Percentiles rank a stretch among this genome's conserved stretches.
phyloP scores from a whole-genome alignment of 2,329 filamentous ascomycete genomes.

The Phoma sp. region DNA sequence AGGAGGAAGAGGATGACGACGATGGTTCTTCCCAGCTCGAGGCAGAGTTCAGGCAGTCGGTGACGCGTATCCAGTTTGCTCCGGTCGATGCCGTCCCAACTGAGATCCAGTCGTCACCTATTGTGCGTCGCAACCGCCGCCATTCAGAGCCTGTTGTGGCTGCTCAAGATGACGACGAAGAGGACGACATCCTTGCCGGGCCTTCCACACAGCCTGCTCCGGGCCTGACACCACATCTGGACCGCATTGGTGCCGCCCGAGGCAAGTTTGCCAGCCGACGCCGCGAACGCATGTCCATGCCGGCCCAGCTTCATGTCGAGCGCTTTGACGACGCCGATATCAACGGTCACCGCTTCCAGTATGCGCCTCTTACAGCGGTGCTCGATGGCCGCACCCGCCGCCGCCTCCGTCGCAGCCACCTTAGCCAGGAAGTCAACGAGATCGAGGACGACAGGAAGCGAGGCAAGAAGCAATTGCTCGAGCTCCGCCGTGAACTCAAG shows the following conservation, averaged over 20 bases:
- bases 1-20: slow-evolving; percentile 31
- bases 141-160: slow-evolving; percentile 42
- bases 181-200: slow-evolving; percentile 26
- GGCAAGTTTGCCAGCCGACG: slow-evolving; percentile 34
- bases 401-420: slow-evolving; percentile 49
- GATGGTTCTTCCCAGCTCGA: slow-evolving; percentile 36
- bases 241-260: slow-evolving; percentile 35
- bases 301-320: slow-evolving; percentile 40
- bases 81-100: slow-evolving; percentile 18
- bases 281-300: slow-evolving; percentile 44
- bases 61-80: slow-evolving; percentile 31
- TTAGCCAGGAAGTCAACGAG: slow-evolving; percentile 50
- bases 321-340: slow-evolving; percentile 32
- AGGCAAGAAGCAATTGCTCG: slow-evolving; percentile 46
- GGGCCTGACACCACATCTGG: slow-evolving; percentile 42
- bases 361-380: slow-evolving; percentile 41
- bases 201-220: slow-evolving; percentile 34
- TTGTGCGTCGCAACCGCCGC: slow-evolving; percentile 36
- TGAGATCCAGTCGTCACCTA: slow-evolving; percentile 20
- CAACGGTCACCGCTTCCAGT: slow-evolving; percentile 38
- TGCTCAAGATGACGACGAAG: slow-evolving; percentile 25
- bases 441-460: slow-evolving; percentile 47
- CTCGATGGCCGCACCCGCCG: slow-evolving; percentile 43
- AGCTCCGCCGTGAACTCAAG: slow-evolving; percentile 45
- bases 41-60: slow-evolving; percentile 41